A percentile compares a stretch with the other conserved stretches of the same genome.
Evolutionary conservation across 345 rosid genomes (phyloP).

Genomic region (Jatropha curcas): DNA sequence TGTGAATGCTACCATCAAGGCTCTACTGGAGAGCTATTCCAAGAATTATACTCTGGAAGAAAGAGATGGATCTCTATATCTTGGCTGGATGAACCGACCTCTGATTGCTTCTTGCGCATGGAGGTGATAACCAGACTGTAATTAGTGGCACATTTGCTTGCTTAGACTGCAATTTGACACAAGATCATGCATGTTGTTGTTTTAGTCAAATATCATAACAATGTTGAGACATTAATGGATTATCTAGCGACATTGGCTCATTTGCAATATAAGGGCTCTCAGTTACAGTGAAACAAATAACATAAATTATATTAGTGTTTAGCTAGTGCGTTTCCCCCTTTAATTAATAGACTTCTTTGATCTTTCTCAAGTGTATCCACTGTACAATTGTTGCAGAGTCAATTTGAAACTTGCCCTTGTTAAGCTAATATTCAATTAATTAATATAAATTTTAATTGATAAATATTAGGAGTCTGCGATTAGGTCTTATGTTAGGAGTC

Average conservation of each 20-base stretch:
- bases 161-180: conserved; percentile 11
- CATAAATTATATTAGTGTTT: neutral
- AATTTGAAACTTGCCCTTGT: too few species aligned
- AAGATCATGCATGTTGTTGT: conserved; percentile 8
- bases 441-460: too few species aligned
- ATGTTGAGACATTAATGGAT: neutral
- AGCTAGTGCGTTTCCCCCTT: neutral
- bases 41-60: conserved; percentile 74
- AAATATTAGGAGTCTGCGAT: too few species aligned
- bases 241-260: conserved; percentile 3
- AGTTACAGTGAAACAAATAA: too few species aligned
- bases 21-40: conserved; percentile 60
- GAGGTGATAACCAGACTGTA: conserved; percentile 41
- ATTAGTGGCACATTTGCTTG: neutral
- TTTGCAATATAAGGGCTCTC: neutral
- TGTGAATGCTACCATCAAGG: conserved; percentile 74
- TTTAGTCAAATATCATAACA: conserved; percentile 11
- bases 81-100: conserved; percentile 87
- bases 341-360: too few species aligned
- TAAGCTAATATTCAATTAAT: too few species aligned
- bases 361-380: neutral
- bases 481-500: too few species aligned
- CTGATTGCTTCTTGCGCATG: conserved; percentile 81
- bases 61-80: conserved; percentile 68
- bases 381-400: neutral